Percentiles rank a stretch among this genome's conserved stretches.
phyloP scores from a whole-genome alignment of 768 basidiomycete genomes.

The Hypholoma fasciculare region DNA sequence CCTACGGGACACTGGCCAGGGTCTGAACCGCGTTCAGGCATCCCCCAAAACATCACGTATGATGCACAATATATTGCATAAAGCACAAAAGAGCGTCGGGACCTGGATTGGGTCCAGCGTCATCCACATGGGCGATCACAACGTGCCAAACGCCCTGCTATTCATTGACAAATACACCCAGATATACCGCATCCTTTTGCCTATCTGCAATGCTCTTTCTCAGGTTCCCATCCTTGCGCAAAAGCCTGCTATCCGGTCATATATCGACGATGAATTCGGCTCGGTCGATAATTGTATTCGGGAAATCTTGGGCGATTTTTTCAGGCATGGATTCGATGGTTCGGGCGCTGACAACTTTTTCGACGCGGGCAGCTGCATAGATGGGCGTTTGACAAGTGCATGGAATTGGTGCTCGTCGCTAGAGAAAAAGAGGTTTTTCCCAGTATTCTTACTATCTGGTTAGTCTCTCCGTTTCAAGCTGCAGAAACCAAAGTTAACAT shows the following conservation, averaged over 20 bases:
- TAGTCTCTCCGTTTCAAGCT: constrained; percentile 21
- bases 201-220: constrained; percentile 79
- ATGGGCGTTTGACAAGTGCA: constrained; percentile 83
- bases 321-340: constrained; percentile 86
- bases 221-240: constrained; percentile 67
- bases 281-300: constrained; percentile 64
- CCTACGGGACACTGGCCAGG: constrained; percentile 86
- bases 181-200: constrained; percentile 86
- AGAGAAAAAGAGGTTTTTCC: constrained; percentile 87
- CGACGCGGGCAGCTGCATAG: constrained; percentile 84
- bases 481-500: constrained; percentile 1
- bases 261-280: constrained; percentile 84
- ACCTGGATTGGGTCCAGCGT: constrained; percentile 86
- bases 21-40: constrained; percentile 86
- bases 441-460: constrained; percentile 77
- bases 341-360: constrained; percentile 92
- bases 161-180: constrained; percentile 95
- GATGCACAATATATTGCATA: constrained; percentile 87
- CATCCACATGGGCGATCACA: constrained; percentile 89
- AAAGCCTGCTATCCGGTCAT: constrained; percentile 71
- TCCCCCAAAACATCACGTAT: constrained; percentile 87
- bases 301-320: constrained; percentile 83
- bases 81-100: constrained; percentile 79
- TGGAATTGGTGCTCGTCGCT: constrained; percentile 90
- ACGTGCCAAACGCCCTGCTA: constrained; percentile 81